Evolutionary conservation across 805 yeast genomes (phyloP), one percentile per base, ranked within the genome.

Genomic region (Saccharomyces jurei): DNA sequence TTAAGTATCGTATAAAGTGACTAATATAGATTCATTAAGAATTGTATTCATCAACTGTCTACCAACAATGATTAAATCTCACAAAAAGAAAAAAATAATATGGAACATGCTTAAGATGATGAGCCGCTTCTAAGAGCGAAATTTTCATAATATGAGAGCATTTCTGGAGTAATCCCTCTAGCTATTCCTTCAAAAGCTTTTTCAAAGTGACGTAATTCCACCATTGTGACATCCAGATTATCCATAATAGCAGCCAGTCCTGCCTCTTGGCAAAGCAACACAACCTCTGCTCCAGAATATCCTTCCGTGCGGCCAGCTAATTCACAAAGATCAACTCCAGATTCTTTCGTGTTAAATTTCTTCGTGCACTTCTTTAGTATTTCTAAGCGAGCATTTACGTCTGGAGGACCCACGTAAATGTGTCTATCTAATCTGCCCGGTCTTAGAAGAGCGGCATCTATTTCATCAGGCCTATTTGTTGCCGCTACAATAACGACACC

Each of bases 341-440:
- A 71, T 2, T 62, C 53, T 11, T 71, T 74, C 14, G 87, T 62
- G 9, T 80, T 69, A 79, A 94, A 92, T 50, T 82, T 81, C 44
- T 70, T 67, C 27, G 92, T 82, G 56, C 84, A 81, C 59, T 90
- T 90, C 50, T 74, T 72, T 55, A 94, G 69, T 22, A 94, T 92
- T 65, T 89, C 90, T 49, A 81, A 67, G 54, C 98, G 78, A 0
- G 97, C 97, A 1, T 77, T 83, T 51, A 63, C 71, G 65, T 91
- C 96, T 0, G 99, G 99, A 1, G 98, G 98, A 0, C 87, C 81
- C 9, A 94, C 98, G 66, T 89, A 94, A 31, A 94, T 82, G 60
- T 92, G 92, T 62, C 98, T 80, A 67, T 94, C 99, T 59, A 94
- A 75, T 67, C 99, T 80, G 0, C 99, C 99, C 0, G 99, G 99